Percentiles rank a stretch among this genome's conserved stretches.
Conservation (phyloP, 805 yeast species). For the Schizosaccharomyces japonicus region DNA sequence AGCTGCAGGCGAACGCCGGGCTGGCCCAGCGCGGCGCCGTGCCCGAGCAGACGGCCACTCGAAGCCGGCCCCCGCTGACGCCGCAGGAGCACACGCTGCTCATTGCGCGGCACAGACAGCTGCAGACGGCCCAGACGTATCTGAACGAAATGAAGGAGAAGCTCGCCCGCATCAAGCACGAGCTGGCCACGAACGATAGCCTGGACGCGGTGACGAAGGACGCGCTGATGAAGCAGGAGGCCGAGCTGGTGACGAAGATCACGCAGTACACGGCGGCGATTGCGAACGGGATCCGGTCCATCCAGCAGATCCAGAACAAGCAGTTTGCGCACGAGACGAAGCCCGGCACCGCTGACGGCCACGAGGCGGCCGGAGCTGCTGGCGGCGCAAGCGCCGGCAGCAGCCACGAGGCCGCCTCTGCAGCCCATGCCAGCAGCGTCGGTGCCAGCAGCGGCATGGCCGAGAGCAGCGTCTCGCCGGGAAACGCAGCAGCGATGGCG, state of each 20-base stretch:
- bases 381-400: neutral
- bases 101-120: slow-evolving; percentile 1
- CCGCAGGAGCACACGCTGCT: slow-evolving; percentile 1
- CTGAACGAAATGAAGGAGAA: neutral
- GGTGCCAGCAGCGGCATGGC: neutral
- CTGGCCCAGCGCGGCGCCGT: neutral
- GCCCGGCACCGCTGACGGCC: neutral
- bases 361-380: neutral
- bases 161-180: neutral
- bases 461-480: neutral
- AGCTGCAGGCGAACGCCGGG: neutral
- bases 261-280: slow-evolving; percentile 1
- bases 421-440: neutral
- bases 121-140: slow-evolving; percentile 2
- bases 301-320: neutral
- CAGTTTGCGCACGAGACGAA: neutral
- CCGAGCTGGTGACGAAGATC: neutral
- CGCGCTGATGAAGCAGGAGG: neutral
- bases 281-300: slow-evolving; percentile 1
- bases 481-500: neutral
- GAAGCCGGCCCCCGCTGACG: neutral
- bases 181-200: neutral
- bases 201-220: neutral
- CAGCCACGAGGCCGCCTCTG: neutral
- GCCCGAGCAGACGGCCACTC: neutral